Evolutionary conservation across 2,329 filamentous ascomycete genomes (phyloP).

Genomic region (Beauveria medogensis): DNA sequence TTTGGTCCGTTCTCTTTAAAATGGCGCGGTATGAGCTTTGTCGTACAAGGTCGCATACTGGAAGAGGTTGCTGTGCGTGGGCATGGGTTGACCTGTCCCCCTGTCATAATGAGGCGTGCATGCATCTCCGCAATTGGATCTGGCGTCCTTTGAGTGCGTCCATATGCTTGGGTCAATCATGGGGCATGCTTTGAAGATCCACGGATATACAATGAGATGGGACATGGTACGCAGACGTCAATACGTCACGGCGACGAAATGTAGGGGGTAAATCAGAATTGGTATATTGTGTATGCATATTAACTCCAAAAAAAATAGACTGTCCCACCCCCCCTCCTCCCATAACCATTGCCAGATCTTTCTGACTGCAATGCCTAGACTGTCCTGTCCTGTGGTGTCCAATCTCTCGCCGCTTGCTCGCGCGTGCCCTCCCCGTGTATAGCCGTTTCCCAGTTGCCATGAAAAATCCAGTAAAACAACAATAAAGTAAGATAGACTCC

Average conservation of each 20-base stretch:
- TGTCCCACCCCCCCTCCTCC: not conserved
- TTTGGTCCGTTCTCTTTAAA: too few species aligned
- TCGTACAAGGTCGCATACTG: not conserved
- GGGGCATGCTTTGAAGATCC: not conserved
- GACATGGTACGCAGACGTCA: not conserved
- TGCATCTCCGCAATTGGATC: slow-evolving; percentile 3
- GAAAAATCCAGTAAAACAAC: not conserved
- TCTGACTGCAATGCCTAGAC: not conserved
- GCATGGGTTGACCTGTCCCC: not conserved
- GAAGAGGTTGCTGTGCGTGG: not conserved
- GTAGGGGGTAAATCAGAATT: not conserved
- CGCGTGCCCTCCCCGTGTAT: not conserved
- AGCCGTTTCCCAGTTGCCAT: not conserved
- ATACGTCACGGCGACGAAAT: not conserved
- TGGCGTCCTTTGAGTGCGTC: not conserved
- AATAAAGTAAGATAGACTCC: not conserved
- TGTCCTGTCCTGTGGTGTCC: slow-evolving; percentile 6
- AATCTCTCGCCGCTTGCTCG: slow-evolving; percentile 5
- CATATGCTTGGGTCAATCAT: not conserved
- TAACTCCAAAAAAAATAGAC: not conserved
- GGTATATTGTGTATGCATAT: not conserved
- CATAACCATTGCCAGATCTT: not conserved
- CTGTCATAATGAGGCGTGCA: slow-evolving; percentile 1
- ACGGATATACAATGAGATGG: not conserved
- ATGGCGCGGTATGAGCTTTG: not conserved